Percentiles rank a stretch among this genome's conserved stretches.
phyloP scores from a whole-genome alignment of 2,329 filamentous ascomycete genomes.

The Diplodia sapinea region DNA sequence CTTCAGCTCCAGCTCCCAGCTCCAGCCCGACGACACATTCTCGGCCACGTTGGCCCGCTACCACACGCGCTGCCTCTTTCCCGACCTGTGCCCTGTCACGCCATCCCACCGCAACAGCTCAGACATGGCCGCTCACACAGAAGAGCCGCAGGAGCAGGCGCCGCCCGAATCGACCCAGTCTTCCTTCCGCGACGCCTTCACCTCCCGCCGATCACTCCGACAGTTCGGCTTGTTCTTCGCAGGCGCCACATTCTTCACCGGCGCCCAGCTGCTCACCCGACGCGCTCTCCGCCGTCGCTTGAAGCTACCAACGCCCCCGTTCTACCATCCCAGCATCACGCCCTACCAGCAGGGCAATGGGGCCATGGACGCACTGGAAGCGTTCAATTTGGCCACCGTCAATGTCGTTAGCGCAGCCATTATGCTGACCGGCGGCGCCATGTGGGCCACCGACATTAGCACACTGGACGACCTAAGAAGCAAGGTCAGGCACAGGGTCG shows the following conservation, averaged over 20 bases:
- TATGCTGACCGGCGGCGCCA: slow-evolving; percentile 72
- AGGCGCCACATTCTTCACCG: slow-evolving; percentile 75
- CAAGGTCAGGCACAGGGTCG: slow-evolving; percentile 59
- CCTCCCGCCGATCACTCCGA: slow-evolving; percentile 59
- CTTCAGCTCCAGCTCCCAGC: slow-evolving; percentile 2
- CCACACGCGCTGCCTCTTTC: slow-evolving; percentile 6
- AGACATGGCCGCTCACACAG: slow-evolving; percentile 16
- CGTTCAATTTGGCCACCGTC: slow-evolving; percentile 83
- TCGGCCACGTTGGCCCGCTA: background rate
- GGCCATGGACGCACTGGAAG: slow-evolving; percentile 77
- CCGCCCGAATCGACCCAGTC: slow-evolving; percentile 33
- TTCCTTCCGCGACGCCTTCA: slow-evolving; percentile 36
- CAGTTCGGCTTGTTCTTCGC: slow-evolving; percentile 75
- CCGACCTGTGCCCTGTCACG: slow-evolving; percentile 1
- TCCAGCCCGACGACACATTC: slow-evolving; percentile 10
- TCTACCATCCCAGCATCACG: slow-evolving; percentile 68
- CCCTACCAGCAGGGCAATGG: slow-evolving; percentile 62
- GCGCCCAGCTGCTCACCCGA: slow-evolving; percentile 69
- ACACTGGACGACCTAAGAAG: slow-evolving; percentile 60
- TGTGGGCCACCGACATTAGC: slow-evolving; percentile 77
- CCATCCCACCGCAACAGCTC: background rate
- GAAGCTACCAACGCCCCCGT: slow-evolving; percentile 67
- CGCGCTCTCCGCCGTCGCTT: slow-evolving; percentile 70
- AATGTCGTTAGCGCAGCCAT: slow-evolving; percentile 80
- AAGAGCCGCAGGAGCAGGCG: slow-evolving; percentile 28